These are phyloP conservation scores for Pseudogymnoascus sp. DNA, from an alignment of 2,329 filamentous ascomycete genomes.

Conservation along the genomic window DNA sequence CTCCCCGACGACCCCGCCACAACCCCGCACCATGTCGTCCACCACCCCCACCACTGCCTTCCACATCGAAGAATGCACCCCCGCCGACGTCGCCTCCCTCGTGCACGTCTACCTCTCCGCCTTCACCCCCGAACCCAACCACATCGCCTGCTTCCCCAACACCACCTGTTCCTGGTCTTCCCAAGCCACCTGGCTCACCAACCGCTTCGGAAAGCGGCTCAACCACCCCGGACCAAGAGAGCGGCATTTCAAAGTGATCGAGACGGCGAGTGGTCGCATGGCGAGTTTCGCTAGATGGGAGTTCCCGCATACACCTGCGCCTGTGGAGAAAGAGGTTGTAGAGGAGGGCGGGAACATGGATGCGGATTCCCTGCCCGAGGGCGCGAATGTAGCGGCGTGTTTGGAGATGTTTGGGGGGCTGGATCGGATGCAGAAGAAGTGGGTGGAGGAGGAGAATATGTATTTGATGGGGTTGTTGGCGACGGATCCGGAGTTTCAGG, in stretches of 20 bases:
- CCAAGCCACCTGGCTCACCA: constrained; percentile 26
- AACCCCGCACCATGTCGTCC: not conserved
- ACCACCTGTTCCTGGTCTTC: constrained; percentile 10
- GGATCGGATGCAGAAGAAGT: constrained; percentile 23
- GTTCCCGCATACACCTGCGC: constrained; percentile 25
- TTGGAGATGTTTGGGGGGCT: constrained; percentile 26
- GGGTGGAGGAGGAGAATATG: constrained; percentile 25
- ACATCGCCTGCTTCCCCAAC: constrained; percentile 6
- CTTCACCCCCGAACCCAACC: constrained; percentile 16
- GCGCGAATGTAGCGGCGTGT: constrained; percentile 25
- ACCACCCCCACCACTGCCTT: not conserved
- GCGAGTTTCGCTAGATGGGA: constrained; percentile 30
- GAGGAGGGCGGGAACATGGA: constrained; percentile 13
- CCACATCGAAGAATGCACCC: constrained; percentile 15
- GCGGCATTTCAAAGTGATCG: constrained; percentile 29
- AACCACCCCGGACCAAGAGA: constrained; percentile 19
- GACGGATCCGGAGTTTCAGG: constrained; percentile 29
- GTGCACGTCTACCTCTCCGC: constrained; percentile 23
- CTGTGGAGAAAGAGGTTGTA: not conserved
- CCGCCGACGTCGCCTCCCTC: constrained; percentile 25
- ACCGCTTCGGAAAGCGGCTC: constrained; percentile 24
- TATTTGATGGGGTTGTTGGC: constrained; percentile 31
- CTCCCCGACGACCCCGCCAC: not conserved
- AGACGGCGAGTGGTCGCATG: constrained; percentile 22
- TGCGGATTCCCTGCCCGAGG: constrained; percentile 22